Conservation (phyloP, 495 filamentous ascomycete species). For the Xylaria castorea region DNA sequence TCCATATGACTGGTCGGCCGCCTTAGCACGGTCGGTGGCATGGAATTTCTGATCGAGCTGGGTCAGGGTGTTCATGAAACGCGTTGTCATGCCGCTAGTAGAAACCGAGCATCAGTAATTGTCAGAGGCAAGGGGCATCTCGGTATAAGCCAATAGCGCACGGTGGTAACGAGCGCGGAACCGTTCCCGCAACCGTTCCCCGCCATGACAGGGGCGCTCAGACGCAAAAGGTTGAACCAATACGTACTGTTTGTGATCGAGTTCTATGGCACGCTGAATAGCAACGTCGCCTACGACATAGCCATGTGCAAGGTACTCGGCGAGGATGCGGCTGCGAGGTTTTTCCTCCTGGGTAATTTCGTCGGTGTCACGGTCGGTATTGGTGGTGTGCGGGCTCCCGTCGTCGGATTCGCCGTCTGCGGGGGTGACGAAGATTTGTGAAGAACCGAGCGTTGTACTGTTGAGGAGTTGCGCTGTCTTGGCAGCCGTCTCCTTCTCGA, state of each 20-base stretch:
- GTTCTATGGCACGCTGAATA: slow-evolving; percentile 80
- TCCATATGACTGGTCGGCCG: slow-evolving; percentile 76
- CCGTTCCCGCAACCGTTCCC: not conserved
- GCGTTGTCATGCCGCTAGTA: slow-evolving; percentile 66
- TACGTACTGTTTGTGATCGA: slow-evolving; percentile 81
- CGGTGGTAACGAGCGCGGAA: not conserved
- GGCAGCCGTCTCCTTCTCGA: slow-evolving; percentile 93
- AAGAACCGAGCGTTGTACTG: slow-evolving; percentile 86
- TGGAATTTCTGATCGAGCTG: slow-evolving; percentile 83
- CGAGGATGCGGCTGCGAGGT: slow-evolving; percentile 87
- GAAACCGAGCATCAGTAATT: not conserved
- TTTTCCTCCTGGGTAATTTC: slow-evolving; percentile 93
- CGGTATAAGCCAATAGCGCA: not conserved
- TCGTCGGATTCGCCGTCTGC: slow-evolving; percentile 72
- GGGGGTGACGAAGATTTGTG: slow-evolving; percentile 77
- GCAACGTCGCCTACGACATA: slow-evolving; percentile 87
- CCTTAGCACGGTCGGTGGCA: slow-evolving; percentile 77
- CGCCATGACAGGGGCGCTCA: not conserved
- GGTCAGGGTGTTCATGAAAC: slow-evolving; percentile 74
- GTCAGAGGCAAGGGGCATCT: not conserved
- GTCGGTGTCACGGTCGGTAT: slow-evolving; percentile 63
- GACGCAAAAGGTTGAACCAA: not conserved
- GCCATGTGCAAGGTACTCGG: slow-evolving; percentile 94
- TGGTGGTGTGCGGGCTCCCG: slow-evolving; percentile 52
- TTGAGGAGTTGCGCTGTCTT: slow-evolving; percentile 97